These are phyloP conservation scores for Boletus rubescentipes DNA, from an alignment of 768 basidiomycete species.

Conservation along the genomic window DNA sequence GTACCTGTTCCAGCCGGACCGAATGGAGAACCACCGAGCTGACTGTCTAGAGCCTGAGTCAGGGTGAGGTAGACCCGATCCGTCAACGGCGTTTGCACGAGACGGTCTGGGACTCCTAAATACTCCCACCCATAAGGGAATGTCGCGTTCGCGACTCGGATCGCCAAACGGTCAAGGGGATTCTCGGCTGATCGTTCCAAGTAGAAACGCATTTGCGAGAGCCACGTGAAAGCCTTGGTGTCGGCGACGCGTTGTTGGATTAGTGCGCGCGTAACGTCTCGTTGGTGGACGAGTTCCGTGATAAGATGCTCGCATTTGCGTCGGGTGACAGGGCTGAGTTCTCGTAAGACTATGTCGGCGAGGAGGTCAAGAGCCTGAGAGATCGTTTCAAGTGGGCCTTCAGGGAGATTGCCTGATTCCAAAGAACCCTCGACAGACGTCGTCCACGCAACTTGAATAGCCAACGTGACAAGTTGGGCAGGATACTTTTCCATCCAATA, in stretches of 20 bases:
- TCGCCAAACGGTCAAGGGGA: constrained; percentile 75
- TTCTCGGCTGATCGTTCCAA: constrained; percentile 69
- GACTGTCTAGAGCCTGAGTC: constrained; percentile 92
- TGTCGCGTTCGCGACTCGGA: constrained; percentile 84
- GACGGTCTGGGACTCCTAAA: constrained; percentile 91
- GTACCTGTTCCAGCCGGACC: constrained; percentile 96
- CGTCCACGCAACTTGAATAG: constrained; percentile 95
- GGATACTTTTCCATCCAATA: constrained; percentile 93
- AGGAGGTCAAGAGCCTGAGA: constrained; percentile 86
- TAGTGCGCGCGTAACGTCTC: constrained; percentile 87
- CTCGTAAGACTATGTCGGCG: constrained; percentile 94
- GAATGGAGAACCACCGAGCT: constrained; percentile 96
- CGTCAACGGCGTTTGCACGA: constrained; percentile 97
- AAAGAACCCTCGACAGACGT: constrained; percentile 72
- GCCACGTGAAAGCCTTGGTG: constrained; percentile 81
- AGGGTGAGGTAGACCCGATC: constrained; percentile 96
- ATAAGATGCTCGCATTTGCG: constrained; percentile 98
- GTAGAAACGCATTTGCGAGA: constrained; percentile 99
- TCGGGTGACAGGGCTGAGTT: constrained; percentile 86
- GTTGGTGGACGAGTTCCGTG: constrained; percentile 97
- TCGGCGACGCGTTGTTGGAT: constrained; percentile 63
- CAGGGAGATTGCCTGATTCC: constrained; percentile 53
- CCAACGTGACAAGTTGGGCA: constrained; percentile 94
- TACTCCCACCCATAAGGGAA: constrained; percentile 99
- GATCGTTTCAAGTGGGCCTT: constrained; percentile 70